These are phyloP conservation scores for Vitis hybrid DNA, from an alignment of 177 flowering plant species.

Conservation along the genomic window DNA sequence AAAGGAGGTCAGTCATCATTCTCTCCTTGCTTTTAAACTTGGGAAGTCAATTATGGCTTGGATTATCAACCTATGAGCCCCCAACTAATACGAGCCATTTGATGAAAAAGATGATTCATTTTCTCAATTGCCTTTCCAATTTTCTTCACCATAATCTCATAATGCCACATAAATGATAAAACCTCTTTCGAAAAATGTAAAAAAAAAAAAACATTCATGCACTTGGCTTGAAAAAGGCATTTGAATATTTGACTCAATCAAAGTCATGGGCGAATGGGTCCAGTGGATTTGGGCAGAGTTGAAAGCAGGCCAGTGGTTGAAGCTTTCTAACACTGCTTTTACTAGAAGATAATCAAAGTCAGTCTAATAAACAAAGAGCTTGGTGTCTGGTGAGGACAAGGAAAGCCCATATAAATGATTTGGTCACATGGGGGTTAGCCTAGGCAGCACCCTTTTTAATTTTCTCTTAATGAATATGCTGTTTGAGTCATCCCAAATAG, in stretches of 20 bases:
- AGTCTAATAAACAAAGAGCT: slow-evolving; percentile 9
- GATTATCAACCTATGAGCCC: background rate
- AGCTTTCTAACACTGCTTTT: background rate
- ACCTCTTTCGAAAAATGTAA: no score
- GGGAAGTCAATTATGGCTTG: background rate
- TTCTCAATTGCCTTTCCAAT: no score
- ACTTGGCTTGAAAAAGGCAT: no score
- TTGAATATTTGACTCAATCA: no score
- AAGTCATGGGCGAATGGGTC: background rate
- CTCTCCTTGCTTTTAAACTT: background rate
- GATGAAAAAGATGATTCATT: background rate
- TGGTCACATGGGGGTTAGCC: slow-evolving; percentile 48
- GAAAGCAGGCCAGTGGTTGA: background rate
- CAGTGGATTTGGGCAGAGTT: background rate
- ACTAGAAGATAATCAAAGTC: background rate
- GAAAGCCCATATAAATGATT: slow-evolving; percentile 63
- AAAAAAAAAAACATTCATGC: no score
- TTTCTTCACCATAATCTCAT: no score
- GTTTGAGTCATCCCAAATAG: slow-evolving; percentile 12
- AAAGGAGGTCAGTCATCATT: slow-evolving; percentile 6
- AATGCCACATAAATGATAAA: no score
- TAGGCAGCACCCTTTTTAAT: slow-evolving; percentile 1
- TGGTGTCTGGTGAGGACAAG: slow-evolving; percentile 14
- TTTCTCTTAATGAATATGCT: slow-evolving; percentile 13
- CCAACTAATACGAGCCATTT: background rate